A percentile compares a stretch with the other conserved stretches of the same genome.
phyloP scores from a whole-genome alignment of 2,329 filamentous ascomycete species.

The Aspergillus sp. region DNA sequence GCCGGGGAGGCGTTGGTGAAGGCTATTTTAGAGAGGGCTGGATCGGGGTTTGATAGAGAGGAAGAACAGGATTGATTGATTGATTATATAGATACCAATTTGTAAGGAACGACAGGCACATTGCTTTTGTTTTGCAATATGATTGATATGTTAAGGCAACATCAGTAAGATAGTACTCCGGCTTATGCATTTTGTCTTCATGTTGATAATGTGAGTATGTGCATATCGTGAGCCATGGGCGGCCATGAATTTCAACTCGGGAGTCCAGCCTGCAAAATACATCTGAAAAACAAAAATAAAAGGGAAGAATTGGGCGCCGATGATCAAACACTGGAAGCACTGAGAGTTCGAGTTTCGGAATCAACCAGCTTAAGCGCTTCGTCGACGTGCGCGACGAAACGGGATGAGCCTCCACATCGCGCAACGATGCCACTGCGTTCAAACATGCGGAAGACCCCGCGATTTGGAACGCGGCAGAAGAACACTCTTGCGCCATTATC shows the following conservation, averaged over 20 bases:
- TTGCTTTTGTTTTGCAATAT: not conserved
- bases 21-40: slow-evolving; percentile 31
- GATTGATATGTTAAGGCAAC: not conserved
- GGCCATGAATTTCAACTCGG: not conserved
- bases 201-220: not conserved
- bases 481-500: slow-evolving; percentile 65
- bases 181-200: not conserved
- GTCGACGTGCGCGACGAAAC: slow-evolving; percentile 81
- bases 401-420: slow-evolving; percentile 70
- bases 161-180: not conserved
- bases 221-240: not conserved
- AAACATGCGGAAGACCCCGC: slow-evolving; percentile 70
- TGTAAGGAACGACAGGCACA: not conserved
- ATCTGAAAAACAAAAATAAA: too few species aligned
- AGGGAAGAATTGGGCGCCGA: not conserved
- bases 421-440: slow-evolving; percentile 80
- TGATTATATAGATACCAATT: slow-evolving; percentile 1
- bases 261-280: not conserved
- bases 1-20: slow-evolving; percentile 35
- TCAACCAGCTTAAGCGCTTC: slow-evolving; percentile 82
- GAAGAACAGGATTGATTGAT: not conserved
- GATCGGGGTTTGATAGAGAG: slow-evolving; percentile 8
- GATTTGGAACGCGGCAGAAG: slow-evolving; percentile 55
- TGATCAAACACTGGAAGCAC: not conserved
- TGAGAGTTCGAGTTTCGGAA: slow-evolving; percentile 53